Base-by-base conservation (phyloP, 2,329 filamentous ascomycete genomes). In the Myriosclerotinia curreyana region DNA sequence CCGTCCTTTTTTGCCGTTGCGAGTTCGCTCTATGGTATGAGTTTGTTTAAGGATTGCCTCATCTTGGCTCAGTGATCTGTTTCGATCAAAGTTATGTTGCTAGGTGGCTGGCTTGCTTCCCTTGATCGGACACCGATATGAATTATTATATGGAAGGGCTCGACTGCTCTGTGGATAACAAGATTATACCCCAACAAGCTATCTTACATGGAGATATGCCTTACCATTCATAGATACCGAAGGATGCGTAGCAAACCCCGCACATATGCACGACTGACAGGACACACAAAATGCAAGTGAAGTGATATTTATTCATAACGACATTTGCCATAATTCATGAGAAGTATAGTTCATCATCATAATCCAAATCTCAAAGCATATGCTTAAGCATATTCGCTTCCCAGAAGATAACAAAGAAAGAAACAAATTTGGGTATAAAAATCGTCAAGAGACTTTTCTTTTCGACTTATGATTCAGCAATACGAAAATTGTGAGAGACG, bases 401-500 rank as follows among this genome's bases (percentile, higher is more conserved):
- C 7, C 1, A 25, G 6, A 25, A 48, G 4, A 25, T 8, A 25
- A 34, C 7, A 48, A 34, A 11, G 20, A 48, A 22, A 6, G 20
- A 58, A 36, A 25, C 5, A 58, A 1, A 48, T 36, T 58, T 12
- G 42, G 42, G 55, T 58, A 58, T 58, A 22, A n/a, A 48, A 58
- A 36, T 48, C 55, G 42, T 36, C 36, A 28, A 48, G 36, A 42
- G 48, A 42, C 36, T 42, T 58, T 48, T 58, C 36, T 42, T 36
- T 58, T 36, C 36, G 42, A 42, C 36, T 20, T 20, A 58, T 36
- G 40, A 46, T 46, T 20, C 40, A 36, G 40, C 28, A 58, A 46
- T 11, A 6, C 7, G 28, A 34, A 56, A 46, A 34, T 25, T n/a
- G 7, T 36, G 31, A 58, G n/a, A 22, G 42, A 34, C 14, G 28